These are phyloP conservation scores for Penicillium thymicola DNA, from an alignment of 2,329 filamentous ascomycete genomes.

Conservation along the genomic window DNA sequence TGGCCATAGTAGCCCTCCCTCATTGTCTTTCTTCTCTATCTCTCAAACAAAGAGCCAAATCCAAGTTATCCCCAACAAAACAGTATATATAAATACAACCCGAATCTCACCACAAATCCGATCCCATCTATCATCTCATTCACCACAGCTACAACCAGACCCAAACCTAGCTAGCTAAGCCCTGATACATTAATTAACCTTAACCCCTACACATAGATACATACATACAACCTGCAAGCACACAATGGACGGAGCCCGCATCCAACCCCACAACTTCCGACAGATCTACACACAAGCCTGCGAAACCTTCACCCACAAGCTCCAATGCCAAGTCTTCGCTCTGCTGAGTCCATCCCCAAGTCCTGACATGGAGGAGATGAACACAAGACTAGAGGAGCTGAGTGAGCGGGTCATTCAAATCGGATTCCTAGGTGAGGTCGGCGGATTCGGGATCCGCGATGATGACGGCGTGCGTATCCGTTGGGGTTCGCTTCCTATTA, in stretches of 20 bases:
- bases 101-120: not conserved
- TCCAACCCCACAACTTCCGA: not conserved
- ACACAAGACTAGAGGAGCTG: not conserved
- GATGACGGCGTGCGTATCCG: not conserved
- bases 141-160: too few relatives aligned
- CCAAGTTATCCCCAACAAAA: not conserved
- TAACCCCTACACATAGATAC: not conserved
- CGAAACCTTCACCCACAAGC: slow-evolving; percentile 1
- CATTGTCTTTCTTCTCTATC: not conserved
- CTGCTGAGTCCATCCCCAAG: not conserved
- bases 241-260: not conserved
- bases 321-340: not conserved
- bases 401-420: not conserved
- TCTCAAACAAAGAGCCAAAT: not conserved
- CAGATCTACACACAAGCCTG: not conserved
- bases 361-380: not conserved
- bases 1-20: not conserved
- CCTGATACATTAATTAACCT: too few relatives aligned
- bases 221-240: not conserved
- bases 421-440: not conserved
- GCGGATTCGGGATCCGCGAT: not conserved
- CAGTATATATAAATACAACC: not conserved
- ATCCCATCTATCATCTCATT: not conserved
- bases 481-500: not conserved
- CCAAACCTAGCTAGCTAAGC: not conserved